Percentiles rank a stretch among this genome's conserved stretches.
These are phyloP conservation scores for Elsinoe ampelina DNA, from an alignment of 2,329 filamentous ascomycete genomes.

Conservation along the genomic window DNA sequence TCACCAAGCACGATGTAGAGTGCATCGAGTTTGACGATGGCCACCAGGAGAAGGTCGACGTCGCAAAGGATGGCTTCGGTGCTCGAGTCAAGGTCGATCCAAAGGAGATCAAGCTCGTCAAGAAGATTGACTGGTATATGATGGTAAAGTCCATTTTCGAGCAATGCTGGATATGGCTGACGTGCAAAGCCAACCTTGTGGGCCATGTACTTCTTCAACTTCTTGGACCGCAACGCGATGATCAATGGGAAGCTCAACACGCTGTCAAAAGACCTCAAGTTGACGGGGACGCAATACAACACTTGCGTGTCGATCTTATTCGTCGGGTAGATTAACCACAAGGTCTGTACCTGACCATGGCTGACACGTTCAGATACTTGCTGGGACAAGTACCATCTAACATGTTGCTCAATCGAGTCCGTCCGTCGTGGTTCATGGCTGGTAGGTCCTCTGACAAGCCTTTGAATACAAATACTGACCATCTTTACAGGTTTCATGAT, in stretches of 20 bases:
- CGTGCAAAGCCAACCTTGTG: neutral
- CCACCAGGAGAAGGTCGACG: neutral
- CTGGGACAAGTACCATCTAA: conserved; percentile 26
- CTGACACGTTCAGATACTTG: neutral
- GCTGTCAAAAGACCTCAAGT: conserved; percentile 29
- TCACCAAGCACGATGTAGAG: neutral
- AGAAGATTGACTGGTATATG: conserved; percentile 21
- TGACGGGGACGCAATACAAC: conserved; percentile 37
- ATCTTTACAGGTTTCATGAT: conserved; percentile 22
- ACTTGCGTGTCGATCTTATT: conserved; percentile 38
- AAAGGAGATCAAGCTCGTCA: conserved; percentile 23
- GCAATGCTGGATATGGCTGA: neutral
- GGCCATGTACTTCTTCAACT: conserved; percentile 1
- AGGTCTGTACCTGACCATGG: neutral
- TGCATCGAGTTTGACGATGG: neutral
- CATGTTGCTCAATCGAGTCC: conserved; percentile 29
- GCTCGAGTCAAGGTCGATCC: conserved; percentile 26
- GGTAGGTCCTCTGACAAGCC: conserved; percentile 21
- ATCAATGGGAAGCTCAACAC: conserved; percentile 1
- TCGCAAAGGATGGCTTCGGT: conserved; percentile 22
- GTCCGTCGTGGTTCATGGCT: conserved; percentile 21
- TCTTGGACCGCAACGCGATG: neutral
- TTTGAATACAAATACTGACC: conserved; percentile 10
- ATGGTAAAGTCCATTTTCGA: neutral
- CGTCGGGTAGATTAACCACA: conserved; percentile 27